Evolutionary conservation across 257 asterid species (phyloP), one percentile per base, ranked within the genome.

Genomic region (Verbascum thapsus): DNA sequence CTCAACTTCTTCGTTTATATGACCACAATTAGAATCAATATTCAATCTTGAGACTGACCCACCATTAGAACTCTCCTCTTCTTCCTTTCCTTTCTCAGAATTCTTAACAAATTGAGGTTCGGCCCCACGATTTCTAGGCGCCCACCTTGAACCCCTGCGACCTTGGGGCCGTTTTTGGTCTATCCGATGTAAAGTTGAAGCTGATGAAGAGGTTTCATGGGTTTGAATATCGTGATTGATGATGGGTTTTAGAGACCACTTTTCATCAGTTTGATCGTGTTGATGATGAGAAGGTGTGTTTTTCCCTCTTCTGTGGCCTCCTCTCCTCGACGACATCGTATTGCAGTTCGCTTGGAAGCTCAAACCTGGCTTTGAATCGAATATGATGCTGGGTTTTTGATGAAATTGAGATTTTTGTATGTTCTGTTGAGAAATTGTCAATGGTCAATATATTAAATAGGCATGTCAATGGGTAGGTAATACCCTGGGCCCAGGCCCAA

Each of bases 21-120:
- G 63, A 30, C n/a, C 42, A 56, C 18, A 58, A 63, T 15, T 10
- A 19, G 50, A 38, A 51, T 42, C 74, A 43, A 55, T 19, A 15
- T 71, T 41, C 60, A 47, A 39, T 16, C 17, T 45, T 18, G 78
- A 59, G 48, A 40, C 44, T 8, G 34, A 5, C 30, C 64, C 76
- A 13, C 39, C 53, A 32, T 11, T 56, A 69, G 74, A 70, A 57
- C 23, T 59, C 41, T 15, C 68, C 18, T 22, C 58, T 38, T 51
- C 50, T 5, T 26, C n/a, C n/a, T n/a, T n/a, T n/a, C n/a, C n/a
- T 38, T 38, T 16, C 10, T 37, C 66, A 13, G 52, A 58, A 42
- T 81, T 76, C 74, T 66, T 63, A 47, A 61, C 58, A 39, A 59
- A 47, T 16, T 59, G 74, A 56, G 74, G 41, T 61, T 62, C 72